Evolutionary conservation across 2,329 filamentous ascomycete genomes (phyloP).

Genomic region (Paecilomyces niveus): DNA sequence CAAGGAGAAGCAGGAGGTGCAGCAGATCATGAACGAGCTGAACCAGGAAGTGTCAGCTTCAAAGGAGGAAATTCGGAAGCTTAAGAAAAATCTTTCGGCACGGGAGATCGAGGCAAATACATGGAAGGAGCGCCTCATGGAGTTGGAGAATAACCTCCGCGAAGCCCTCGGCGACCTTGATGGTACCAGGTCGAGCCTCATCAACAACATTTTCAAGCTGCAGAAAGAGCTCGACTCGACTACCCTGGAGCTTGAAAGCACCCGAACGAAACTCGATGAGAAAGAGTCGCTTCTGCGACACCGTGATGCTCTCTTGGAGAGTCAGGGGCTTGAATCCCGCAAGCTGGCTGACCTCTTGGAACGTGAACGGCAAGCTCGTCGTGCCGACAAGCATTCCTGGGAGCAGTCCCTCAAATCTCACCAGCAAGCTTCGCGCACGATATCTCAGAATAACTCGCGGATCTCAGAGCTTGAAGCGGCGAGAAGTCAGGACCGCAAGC

Average conservation of each 20-base stretch:
- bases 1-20: conserved; percentile 89
- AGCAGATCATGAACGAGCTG: conserved; percentile 86
- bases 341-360: conserved; percentile 83
- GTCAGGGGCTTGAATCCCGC: conserved; percentile 75
- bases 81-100: conserved; percentile 75
- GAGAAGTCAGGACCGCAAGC: conserved; percentile 69
- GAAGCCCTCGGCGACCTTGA: conserved; percentile 82
- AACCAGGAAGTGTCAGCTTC: conserved; percentile 73
- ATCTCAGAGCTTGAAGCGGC: conserved; percentile 81
- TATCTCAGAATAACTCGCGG: conserved; percentile 75
- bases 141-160: conserved; percentile 81
- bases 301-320: conserved; percentile 81
- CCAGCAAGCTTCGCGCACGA: conserved; percentile 76
- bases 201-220: conserved; percentile 80
- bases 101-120: conserved; percentile 83
- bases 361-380: conserved; percentile 77
- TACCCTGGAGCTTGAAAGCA: conserved; percentile 70
- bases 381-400: conserved; percentile 78
- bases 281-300: conserved; percentile 87
- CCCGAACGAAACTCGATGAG: conserved; percentile 72
- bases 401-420: conserved; percentile 85
- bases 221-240: conserved; percentile 83
- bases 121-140: conserved; percentile 84
- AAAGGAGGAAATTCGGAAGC: conserved; percentile 76
- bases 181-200: conserved; percentile 74